Evolutionary conservation across 2,329 filamentous ascomycete genomes (phyloP).

Genomic region (Ophiocordyceps camponoti-floridani): DNA sequence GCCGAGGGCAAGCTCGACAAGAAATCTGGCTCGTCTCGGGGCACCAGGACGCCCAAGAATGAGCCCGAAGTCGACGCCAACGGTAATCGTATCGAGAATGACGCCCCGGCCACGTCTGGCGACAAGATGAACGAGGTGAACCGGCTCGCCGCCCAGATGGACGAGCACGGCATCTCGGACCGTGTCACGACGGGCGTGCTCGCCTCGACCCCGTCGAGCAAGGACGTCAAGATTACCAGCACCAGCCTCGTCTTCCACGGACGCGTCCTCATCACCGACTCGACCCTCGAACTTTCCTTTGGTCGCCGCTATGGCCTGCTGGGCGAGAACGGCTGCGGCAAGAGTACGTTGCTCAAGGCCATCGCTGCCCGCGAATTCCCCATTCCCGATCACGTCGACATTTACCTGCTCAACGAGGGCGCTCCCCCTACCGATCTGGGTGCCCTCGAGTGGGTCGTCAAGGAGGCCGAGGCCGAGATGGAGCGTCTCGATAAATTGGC

Average conservation of each 20-base stretch:
- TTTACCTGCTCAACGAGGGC: constrained; percentile 96
- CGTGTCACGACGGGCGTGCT: constrained; percentile 96
- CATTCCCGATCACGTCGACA: constrained; percentile 90
- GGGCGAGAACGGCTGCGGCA: constrained; percentile 98
- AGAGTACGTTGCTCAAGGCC: constrained; percentile 92
- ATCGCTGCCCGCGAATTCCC: constrained; percentile 89
- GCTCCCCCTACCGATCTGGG: constrained; percentile 77
- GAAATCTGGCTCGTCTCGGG: constrained; percentile 47
- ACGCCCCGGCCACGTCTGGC: constrained; percentile 50
- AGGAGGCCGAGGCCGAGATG: constrained; percentile 83
- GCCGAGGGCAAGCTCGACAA: constrained; percentile 53
- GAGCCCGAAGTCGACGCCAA: constrained; percentile 47
- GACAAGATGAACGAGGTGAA: constrained; percentile 67
- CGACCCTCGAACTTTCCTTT: constrained; percentile 81
- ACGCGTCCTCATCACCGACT: constrained; percentile 85
- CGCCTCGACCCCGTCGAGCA: constrained; percentile 64
- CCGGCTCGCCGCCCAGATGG: constrained; percentile 81
- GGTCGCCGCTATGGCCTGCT: constrained; percentile 86
- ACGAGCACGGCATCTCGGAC: constrained; percentile 90
- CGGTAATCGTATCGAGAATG: constrained; percentile 35
- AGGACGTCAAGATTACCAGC: constrained; percentile 94
- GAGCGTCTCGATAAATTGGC: constrained; percentile 74
- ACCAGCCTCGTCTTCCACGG: constrained; percentile 94
- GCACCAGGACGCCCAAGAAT: constrained; percentile 53
- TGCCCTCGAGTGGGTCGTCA: constrained; percentile 93